Evolutionary conservation across 306 rosid species (phyloP).

Genomic region (Pyrus bretschneideri): DNA sequence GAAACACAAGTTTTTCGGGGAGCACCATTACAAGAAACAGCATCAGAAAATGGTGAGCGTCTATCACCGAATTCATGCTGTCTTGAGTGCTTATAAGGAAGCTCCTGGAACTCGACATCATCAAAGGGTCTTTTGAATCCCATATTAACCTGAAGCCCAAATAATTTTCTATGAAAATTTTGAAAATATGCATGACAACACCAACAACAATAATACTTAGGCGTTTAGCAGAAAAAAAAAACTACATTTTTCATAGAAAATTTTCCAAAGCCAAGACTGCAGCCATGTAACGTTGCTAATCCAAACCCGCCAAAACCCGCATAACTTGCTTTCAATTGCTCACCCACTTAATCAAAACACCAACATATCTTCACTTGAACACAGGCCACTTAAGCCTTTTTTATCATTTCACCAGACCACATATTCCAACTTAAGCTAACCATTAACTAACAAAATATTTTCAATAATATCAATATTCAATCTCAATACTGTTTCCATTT

Average conservation of each 20-base stretch:
- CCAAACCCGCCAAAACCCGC: background rate
- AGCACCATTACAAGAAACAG: slow-evolving; percentile 21
- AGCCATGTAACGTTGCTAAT: background rate
- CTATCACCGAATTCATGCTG: slow-evolving; percentile 25
- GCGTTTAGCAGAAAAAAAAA: background rate
- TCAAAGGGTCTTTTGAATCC: slow-evolving; percentile 50
- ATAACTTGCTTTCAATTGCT: background rate
- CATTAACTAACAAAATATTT: background rate
- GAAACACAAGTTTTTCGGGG: slow-evolving; percentile 15
- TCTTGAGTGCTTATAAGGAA: slow-evolving; percentile 35
- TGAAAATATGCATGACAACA: background rate
- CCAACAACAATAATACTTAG: background rate
- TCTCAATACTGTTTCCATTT: background rate
- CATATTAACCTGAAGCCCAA: slow-evolving; percentile 31
- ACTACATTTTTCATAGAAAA: background rate
- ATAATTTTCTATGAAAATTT: background rate
- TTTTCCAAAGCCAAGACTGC: background rate
- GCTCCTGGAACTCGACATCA: slow-evolving; percentile 35
- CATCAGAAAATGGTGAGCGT: slow-evolving; percentile 18
- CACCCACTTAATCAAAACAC: background rate
- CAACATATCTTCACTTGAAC: background rate
- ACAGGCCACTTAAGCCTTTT: background rate
- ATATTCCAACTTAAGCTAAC: background rate
- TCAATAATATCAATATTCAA: background rate
- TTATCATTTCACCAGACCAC: background rate